Conservation (phyloP, 768 basidiomycete species). For the Hericium alpestre region DNA sequence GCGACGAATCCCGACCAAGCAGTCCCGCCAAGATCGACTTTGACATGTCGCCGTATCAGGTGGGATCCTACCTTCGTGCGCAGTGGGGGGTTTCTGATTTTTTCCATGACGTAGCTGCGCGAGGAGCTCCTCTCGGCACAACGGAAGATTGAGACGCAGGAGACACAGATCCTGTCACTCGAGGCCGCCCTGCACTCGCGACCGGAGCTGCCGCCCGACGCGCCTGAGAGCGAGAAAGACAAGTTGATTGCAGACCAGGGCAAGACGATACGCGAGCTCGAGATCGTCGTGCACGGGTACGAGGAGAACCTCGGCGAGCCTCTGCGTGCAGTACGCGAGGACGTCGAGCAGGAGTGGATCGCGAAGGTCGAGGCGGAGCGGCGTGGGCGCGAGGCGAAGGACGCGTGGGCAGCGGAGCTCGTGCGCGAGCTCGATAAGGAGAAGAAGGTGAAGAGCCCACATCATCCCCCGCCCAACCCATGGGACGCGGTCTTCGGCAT, state of each 20-base stretch:
- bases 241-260: conserved; percentile 61
- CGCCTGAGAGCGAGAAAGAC: conserved; percentile 66
- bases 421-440: conserved; percentile 72
- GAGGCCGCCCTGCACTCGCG: conserved; percentile 68
- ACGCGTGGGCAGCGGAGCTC: conserved; percentile 64
- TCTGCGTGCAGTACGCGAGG: conserved; percentile 52
- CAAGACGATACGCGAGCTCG: conserved; percentile 69
- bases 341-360: conserved; percentile 66
- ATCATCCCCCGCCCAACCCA: no score
- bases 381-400: conserved; percentile 53
- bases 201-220: conserved; percentile 53
- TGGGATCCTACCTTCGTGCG: conserved; percentile 16
- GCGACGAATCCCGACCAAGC: conserved; percentile 62
- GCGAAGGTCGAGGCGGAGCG: conserved; percentile 48
- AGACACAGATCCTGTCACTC: conserved; percentile 73
- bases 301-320: conserved; percentile 68
- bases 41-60: conserved; percentile 80
- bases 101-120: conserved; percentile 45
- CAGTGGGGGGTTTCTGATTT: background rate
- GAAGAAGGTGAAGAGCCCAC: conserved; percentile 40
- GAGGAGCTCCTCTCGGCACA: conserved; percentile 78
- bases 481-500: background rate
- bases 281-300: conserved; percentile 58
- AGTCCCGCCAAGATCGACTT: conserved; percentile 88
- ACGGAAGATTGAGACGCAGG: conserved; percentile 69